Evolutionary conservation across 1,284 basidiomycete genomes (phyloP), one percentile per base, ranked within the genome.

Genomic region (Ceratobasidium sp.): DNA sequence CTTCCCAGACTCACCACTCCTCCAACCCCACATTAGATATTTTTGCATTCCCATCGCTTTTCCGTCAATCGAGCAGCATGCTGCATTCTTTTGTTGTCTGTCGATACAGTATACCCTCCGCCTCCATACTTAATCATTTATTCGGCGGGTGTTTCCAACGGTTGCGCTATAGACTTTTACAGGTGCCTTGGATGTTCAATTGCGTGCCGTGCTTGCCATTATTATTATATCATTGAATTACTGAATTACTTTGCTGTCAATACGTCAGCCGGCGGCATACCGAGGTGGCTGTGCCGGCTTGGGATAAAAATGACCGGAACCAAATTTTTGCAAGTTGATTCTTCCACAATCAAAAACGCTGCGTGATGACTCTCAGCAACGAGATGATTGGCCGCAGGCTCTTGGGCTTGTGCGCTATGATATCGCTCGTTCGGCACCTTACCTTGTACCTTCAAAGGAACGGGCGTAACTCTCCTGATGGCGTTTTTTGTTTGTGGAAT

Each of bases 301-400:
- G 1, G 7, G 46, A 2, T 23, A 54, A 52, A 48, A 74, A 74
- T 20, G 27, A 27, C 30, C 71, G 71, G 71, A 74, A 64, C 44
- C 71, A 74, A 74, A 64, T 18, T 74, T 74, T 74, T 60, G 38
- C 48, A 23, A 52, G 27, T 74, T 65, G 71, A 74, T 74, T 74
- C 71, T 74, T 74, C 71, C 71, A 74, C 71, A 74, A 74, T 74
- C 71, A 74, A 74, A 74, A 73, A 48, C 71, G 71, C 71, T 74
- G 71, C 71, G 71, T 74, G 71, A 74, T 65, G 71, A 35, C 69
- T 54, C 33, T 65, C 23, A 74, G 71, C 71, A 74, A 74, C 71
- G 71, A 74, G 41, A 74, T 74, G 71, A 74, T 44, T 73, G 71
- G 46, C 71, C 48, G 60, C 71, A 65, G 14, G 30, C 71, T 46